phyloP scores from a whole-genome alignment of 129 eudicot species.

The Smallanthus sonchifolius region DNA sequence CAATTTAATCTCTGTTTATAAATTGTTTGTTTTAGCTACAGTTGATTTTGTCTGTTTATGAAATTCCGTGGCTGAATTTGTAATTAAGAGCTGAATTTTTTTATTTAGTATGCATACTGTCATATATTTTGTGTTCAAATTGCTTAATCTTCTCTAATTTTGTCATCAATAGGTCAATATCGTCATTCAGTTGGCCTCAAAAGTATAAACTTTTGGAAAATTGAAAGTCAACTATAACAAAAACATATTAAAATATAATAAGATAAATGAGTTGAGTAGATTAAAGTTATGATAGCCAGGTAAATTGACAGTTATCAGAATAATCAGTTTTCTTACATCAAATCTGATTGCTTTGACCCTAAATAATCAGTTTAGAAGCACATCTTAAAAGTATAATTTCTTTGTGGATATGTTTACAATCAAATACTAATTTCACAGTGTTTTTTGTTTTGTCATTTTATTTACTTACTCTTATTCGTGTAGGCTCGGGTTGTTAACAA shows the following conservation, averaged over 20 bases:
- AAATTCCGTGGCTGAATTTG: constrained; percentile 3
- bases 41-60: constrained; percentile 4
- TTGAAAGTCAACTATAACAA: not conserved
- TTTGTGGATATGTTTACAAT: not conserved
- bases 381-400: not conserved
- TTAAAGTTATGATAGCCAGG: not conserved
- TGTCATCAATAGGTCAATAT: not conserved
- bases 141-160: not conserved
- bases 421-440: too few relatives aligned
- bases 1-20: not conserved
- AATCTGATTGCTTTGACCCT: not conserved
- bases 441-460: too few relatives aligned
- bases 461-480: too few relatives aligned
- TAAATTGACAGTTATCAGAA: not conserved
- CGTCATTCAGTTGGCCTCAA: constrained; percentile 1
- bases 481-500: not conserved
- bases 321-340: not conserved
- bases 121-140: not conserved
- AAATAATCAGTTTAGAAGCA: not conserved
- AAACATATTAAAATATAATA: not conserved
- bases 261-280: not conserved
- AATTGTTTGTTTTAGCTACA: constrained; percentile 6
- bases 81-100: not conserved
- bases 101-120: not conserved
- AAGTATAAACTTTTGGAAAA: not conserved